Evolutionary conservation across 2,329 filamentous ascomycete species (phyloP).

Genomic region (Xenoacremonium recifei): DNA sequence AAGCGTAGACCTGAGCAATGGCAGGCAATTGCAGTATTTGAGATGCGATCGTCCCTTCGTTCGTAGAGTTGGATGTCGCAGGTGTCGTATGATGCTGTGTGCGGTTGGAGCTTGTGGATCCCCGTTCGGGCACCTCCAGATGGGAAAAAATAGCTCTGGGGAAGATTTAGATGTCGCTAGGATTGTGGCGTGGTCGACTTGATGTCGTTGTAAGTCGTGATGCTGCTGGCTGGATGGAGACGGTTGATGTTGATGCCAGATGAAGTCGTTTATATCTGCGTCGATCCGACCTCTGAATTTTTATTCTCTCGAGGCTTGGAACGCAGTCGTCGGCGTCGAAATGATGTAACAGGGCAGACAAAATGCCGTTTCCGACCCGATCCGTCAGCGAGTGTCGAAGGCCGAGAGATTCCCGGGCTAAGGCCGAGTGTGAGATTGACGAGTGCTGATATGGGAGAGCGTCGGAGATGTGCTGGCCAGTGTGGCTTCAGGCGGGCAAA

Average conservation of each 20-base stretch:
- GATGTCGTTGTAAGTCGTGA: not conserved
- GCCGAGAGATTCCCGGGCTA: constrained; percentile 31
- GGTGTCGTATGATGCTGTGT: constrained; percentile 2
- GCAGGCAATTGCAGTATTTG: not conserved
- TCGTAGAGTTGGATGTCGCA: not conserved
- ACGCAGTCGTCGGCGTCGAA: too few relatives aligned
- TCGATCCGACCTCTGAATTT: too few relatives aligned
- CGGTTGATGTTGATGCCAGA: constrained; percentile 21
- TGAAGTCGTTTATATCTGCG: constrained; percentile 4
- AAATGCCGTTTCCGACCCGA: too few relatives aligned
- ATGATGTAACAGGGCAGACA: not conserved
- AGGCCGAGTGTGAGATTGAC: constrained; percentile 5
- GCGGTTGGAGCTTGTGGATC: not conserved
- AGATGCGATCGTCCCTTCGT: not conserved
- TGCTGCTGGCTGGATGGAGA: not conserved
- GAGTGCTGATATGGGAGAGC: constrained; percentile 5
- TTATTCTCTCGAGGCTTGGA: too few relatives aligned
- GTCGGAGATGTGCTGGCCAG: too few relatives aligned
- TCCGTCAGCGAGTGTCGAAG: too few relatives aligned
- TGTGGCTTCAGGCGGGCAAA: too few relatives aligned
- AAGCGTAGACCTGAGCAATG: too few relatives aligned
- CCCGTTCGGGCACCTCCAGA: not conserved
- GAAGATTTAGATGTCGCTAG: too few relatives aligned
- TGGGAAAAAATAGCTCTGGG: not conserved
- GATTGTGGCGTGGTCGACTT: not conserved